Evolutionary conservation across 139 green algal genomes (phyloP).

Genomic region (Picochlorum costavermella): DNA sequence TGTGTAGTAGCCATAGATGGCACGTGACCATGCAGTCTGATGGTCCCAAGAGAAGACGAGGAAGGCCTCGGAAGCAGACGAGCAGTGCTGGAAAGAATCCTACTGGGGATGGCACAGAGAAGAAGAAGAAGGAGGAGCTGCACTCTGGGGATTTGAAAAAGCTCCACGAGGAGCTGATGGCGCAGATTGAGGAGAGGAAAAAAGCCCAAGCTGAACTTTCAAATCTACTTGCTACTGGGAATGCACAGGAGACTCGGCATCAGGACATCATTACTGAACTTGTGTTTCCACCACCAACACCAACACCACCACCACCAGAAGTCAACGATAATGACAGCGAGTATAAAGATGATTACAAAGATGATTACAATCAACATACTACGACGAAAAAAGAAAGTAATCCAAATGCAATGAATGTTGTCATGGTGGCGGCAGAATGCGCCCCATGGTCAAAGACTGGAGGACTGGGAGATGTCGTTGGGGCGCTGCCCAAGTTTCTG

Average conservation of each 20-base stretch:
- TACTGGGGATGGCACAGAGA: not conserved
- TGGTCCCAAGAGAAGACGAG: no score
- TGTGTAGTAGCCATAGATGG: no score
- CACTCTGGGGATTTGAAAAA: not conserved
- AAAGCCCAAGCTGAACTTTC: slow-evolving; percentile 48
- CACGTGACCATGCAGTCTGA: no score
- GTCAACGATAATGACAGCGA: no score
- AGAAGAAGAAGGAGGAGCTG: not conserved
- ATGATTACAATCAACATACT: no score
- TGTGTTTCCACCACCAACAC: no score
- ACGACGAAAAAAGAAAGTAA: slow-evolving; percentile 3
- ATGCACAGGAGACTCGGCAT: no score
- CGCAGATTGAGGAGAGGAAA: slow-evolving; percentile 70
- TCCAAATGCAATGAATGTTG: slow-evolving; percentile 84
- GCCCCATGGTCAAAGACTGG: slow-evolving; percentile 96
- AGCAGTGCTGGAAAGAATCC: not conserved
- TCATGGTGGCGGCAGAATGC: slow-evolving; percentile 94
- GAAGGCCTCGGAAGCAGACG: no score
- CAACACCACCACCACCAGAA: no score
- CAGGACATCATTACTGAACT: no score
- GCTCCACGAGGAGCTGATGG: slow-evolving; percentile 47
- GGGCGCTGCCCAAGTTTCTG: slow-evolving; percentile 84
- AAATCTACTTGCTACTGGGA: slow-evolving; percentile 23
- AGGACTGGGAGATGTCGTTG: slow-evolving; percentile 93
- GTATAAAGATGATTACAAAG: no score